Conservation (phyloP, 208 protist genomes). For the Sergeia podlipaevii region DNA sequence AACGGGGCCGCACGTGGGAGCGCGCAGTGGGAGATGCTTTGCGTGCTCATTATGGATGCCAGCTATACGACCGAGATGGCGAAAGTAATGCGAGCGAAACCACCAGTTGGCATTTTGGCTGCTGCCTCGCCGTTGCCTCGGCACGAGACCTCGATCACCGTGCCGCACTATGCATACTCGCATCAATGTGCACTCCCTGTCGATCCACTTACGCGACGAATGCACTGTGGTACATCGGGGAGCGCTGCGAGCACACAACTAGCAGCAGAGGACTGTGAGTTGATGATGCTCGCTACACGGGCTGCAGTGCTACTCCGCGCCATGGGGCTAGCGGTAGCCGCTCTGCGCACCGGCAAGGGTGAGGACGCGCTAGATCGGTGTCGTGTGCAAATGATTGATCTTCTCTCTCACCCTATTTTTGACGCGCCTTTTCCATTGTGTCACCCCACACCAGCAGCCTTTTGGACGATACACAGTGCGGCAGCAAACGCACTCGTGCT, state of each 20-base stretch:
- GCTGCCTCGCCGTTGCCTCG: not conserved
- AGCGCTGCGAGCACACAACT: too few relatives aligned
- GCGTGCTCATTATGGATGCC: not conserved
- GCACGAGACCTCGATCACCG: not conserved
- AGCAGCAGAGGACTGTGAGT: too few relatives aligned
- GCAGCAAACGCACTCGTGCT: not conserved
- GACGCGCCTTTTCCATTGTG: not conserved
- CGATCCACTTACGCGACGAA: not conserved
- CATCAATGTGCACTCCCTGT: not conserved
- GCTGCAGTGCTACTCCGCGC: too few relatives aligned
- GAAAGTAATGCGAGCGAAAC: too few relatives aligned
- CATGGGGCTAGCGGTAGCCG: not conserved
- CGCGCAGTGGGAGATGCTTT: conserved; percentile 4
- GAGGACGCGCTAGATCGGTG: not conserved
- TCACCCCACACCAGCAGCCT: not conserved
- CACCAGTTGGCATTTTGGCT: too few relatives aligned
- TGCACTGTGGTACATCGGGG: not conserved
- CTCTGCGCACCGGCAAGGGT: not conserved
- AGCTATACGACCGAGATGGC: not conserved
- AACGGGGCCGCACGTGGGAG: not conserved
- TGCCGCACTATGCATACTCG: not conserved
- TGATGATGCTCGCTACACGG: too few relatives aligned
- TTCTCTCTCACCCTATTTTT: not conserved
- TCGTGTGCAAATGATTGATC: not conserved
- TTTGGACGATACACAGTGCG: not conserved